Evolutionary conservation across 345 rosid genomes (phyloP).

Genomic region (Atalantia buxifolia): DNA sequence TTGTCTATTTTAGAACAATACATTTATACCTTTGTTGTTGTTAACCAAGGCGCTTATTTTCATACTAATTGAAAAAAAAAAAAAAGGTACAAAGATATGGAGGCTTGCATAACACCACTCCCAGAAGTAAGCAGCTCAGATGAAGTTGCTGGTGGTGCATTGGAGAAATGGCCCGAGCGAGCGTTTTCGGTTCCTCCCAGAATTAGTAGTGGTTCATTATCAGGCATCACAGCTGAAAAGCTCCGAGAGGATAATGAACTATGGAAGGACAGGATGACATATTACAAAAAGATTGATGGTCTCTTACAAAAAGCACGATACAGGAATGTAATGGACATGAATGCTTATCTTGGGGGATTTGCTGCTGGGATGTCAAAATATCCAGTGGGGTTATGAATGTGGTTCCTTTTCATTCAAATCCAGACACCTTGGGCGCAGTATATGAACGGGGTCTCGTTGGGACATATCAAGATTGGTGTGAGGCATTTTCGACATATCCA

Average conservation of each 20-base stretch:
- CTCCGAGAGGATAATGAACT: slow-evolving; percentile 69
- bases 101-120: slow-evolving; percentile 74
- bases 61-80: too few species aligned
- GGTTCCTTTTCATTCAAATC: slow-evolving; percentile 62
- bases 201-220: slow-evolving; percentile 61
- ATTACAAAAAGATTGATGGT: slow-evolving; percentile 57
- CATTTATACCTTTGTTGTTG: neutral
- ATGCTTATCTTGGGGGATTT: slow-evolving; percentile 88
- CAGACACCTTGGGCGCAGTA: slow-evolving; percentile 76
- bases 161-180: slow-evolving; percentile 88
- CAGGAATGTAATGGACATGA: slow-evolving; percentile 95
- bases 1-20: too few species aligned
- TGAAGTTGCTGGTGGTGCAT: slow-evolving; percentile 76
- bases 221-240: slow-evolving; percentile 60
- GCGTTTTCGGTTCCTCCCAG: slow-evolving; percentile 82
- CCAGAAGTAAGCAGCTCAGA: slow-evolving; percentile 66
- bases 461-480: slow-evolving; percentile 95
- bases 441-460: slow-evolving; percentile 88
- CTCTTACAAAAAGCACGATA: slow-evolving; percentile 65
- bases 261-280: slow-evolving; percentile 68
- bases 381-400: slow-evolving; percentile 94
- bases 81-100: slow-evolving; percentile 66
- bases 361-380: slow-evolving; percentile 68
- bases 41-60: neutral
- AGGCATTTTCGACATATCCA: slow-evolving; percentile 95